Evolutionary conservation across 306 rosid species (phyloP).

Genomic region (Pachyrhizus erosus): DNA sequence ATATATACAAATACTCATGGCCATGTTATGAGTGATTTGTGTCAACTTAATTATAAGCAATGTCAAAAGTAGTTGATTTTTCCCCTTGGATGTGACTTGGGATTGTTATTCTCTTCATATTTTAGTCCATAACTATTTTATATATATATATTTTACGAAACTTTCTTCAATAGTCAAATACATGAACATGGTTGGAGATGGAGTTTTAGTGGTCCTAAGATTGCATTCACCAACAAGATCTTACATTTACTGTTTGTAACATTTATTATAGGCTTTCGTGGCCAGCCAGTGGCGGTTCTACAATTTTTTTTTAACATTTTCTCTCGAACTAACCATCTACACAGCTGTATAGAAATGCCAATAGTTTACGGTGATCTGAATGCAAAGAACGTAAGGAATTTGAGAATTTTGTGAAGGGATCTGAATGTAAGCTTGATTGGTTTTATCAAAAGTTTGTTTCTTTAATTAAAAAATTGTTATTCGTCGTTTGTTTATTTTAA

Average conservation of each 20-base stretch:
- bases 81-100: neutral
- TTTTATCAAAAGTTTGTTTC: neutral
- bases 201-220: conserved; percentile 54
- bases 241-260: conserved; percentile 29
- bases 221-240: conserved; percentile 43
- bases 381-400: neutral
- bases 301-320: conserved; percentile 17
- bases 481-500: neutral
- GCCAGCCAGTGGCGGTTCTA: conserved; percentile 22
- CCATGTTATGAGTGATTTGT: conserved; percentile 27
- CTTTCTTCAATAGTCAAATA: conserved; percentile 44
- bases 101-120: neutral
- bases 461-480: neutral
- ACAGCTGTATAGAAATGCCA: conserved; percentile 32
- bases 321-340: conserved; percentile 22
- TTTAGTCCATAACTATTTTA: neutral
- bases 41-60: conserved; percentile 2
- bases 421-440: neutral
- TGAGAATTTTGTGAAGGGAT: neutral
- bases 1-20: conserved; percentile 12
- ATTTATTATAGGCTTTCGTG: conserved; percentile 40
- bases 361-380: neutral
- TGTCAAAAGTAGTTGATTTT: neutral
- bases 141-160: neutral
- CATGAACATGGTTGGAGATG: conserved; percentile 42